Evolutionary conservation across 495 filamentous ascomycete species (phyloP).

Genomic region (Aspergillus diversus): DNA sequence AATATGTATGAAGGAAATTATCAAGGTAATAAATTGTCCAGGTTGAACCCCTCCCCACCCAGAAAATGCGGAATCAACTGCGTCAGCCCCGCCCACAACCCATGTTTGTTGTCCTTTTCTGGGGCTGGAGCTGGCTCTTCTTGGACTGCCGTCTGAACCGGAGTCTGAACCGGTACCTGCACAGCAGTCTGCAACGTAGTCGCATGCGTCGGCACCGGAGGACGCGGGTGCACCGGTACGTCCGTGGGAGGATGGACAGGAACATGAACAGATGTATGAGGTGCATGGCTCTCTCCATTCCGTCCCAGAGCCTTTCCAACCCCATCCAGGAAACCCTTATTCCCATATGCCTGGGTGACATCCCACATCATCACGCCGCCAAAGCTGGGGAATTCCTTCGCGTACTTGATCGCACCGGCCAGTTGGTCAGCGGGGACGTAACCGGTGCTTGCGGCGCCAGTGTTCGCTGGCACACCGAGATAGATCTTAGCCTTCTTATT

Average conservation of each 20-base stretch:
- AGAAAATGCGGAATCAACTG: not conserved
- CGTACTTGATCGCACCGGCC: conserved; percentile 50
- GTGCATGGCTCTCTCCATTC: conserved; percentile 2
- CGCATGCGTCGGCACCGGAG: not conserved
- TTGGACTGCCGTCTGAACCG: too few species aligned
- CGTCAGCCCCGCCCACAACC: not conserved
- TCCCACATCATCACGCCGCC: conserved; percentile 79
- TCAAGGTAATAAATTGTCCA: not conserved
- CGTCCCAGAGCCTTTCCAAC: conserved; percentile 36
- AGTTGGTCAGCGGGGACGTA: conserved; percentile 55
- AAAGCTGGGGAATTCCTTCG: conserved; percentile 60
- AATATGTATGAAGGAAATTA: not conserved
- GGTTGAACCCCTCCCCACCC: not conserved
- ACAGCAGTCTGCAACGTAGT: too few species aligned
- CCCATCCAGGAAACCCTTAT: conserved; percentile 57
- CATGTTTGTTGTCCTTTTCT: not conserved
- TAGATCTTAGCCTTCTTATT: conserved; percentile 69
- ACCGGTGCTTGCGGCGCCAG: conserved; percentile 58
- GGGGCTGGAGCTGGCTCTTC: not conserved
- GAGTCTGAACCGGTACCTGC: too few species aligned
- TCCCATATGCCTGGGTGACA: conserved; percentile 62
- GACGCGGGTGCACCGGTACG: not conserved
- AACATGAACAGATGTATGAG: not conserved
- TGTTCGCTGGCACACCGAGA: conserved; percentile 66
- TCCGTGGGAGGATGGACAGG: not conserved